Base-by-base conservation (phyloP, 148 eudicot species). In the Pouteria glomerata region DNA sequence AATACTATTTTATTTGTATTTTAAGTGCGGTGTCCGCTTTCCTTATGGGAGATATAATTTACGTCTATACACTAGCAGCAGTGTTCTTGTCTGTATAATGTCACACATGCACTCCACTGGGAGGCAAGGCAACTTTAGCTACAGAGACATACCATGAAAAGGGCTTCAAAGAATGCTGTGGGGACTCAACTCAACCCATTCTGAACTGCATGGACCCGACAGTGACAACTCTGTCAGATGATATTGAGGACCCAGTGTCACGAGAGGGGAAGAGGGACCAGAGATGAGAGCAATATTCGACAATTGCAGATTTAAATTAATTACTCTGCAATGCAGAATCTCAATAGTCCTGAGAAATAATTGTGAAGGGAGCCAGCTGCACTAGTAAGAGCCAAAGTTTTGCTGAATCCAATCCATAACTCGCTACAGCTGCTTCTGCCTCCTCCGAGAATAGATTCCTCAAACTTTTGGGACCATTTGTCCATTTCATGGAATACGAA, bases 181-280 rank as follows among this genome's bases (percentile, higher is more conserved):
- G 72, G 72, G 72, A 55, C n/a, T n/a, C n/a, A n/a, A n/a, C n/a
- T n/a, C 72, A 63, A 8, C 19, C 47, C 5, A 10, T 6, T 31
- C 13, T 51, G 70, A 15, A 44, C 39, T 7, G 6, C 26, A 66
- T 66, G 34, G n/a, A n/a, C n/a, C n/a, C n/a, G 70, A 66, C 13
- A 47, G 56, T 16, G 39, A 47, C 70, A 30, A 29, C 24, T 65
- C 69, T 48, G 56, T 26, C 52, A 13, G 34, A 65, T 21, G 67
- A 50, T 34, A 53, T 24, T 8, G 19, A 50, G 71, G 10, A 39
- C 7, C 10, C 5, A 10, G 7, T 52, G 61, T 51, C 71, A 68
- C 60, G 44, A 50, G 57, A n/a, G n/a, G n/a, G n/a, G n/a, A n/a
- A n/a, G n/a, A n/a, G n/a, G n/a, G n/a, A n/a, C n/a, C n/a, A n/a